Evolutionary conservation across 2,329 filamentous ascomycete species (phyloP).

Genomic region (Aspergillus fijiensis): DNA sequence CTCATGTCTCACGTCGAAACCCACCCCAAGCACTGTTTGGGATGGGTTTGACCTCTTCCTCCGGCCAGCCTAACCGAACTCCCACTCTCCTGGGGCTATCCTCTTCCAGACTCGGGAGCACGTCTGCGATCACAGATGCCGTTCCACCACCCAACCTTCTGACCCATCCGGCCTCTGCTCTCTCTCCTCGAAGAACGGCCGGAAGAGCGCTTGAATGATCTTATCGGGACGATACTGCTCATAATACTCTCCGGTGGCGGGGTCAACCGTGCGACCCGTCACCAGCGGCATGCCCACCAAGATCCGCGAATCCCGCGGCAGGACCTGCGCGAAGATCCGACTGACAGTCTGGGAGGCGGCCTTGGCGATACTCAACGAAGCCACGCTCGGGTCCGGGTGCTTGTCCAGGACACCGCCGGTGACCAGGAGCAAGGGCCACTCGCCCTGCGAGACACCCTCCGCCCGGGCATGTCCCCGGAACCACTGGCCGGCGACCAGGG

Average conservation of each 20-base stretch:
- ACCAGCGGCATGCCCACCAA: conserved; percentile 7
- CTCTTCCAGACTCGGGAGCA: not conserved
- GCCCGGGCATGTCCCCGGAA: not conserved
- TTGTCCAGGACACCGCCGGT: conserved; percentile 3
- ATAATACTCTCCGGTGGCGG: not conserved
- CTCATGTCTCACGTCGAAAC: not conserved
- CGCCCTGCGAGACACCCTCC: not conserved
- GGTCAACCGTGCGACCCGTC: not conserved
- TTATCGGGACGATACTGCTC: not conserved
- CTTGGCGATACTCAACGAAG: not conserved
- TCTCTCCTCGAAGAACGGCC: not conserved
- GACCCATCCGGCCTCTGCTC: not conserved
- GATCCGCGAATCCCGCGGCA: not conserved
- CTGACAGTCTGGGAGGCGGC: conserved; percentile 5
- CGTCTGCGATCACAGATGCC: not conserved
- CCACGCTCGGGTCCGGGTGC: not conserved
- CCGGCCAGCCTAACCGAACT: not conserved
- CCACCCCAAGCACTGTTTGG: not conserved
- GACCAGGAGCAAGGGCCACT: conserved; percentile 2
- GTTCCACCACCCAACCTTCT: not conserved
- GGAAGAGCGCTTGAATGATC: not conserved
- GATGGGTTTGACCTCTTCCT: not conserved
- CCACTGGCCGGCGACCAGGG: conserved; percentile 5
- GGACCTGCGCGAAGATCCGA: conserved; percentile 3
- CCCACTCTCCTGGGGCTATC: too few species aligned